phyloP scores from a whole-genome alignment of 2,329 filamentous ascomycete species.

The Phoma herbarum region DNA sequence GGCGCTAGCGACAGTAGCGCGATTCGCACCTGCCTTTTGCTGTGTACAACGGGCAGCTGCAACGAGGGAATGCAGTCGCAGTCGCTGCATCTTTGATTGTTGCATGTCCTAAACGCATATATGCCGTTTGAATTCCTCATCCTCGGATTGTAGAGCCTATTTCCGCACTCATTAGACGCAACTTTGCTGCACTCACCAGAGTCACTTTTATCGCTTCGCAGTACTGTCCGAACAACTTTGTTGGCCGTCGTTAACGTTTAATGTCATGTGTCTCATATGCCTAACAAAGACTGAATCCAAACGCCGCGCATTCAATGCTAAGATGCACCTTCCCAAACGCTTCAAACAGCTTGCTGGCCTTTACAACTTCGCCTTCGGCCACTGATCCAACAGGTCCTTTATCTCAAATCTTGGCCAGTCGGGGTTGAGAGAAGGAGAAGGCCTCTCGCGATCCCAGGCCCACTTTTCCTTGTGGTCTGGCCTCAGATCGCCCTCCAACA shows the following conservation, averaged over 20 bases:
- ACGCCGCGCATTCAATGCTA: constrained; percentile 20
- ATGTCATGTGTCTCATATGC: not conserved
- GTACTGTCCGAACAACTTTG: not conserved
- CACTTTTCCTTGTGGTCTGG: constrained; percentile 68
- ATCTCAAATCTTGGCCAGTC: constrained; percentile 68
- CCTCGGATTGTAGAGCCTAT: too few relatives aligned
- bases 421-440: constrained; percentile 60
- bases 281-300: not conserved
- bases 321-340: constrained; percentile 7
- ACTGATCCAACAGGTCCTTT: constrained; percentile 58
- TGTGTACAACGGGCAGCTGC: too few relatives aligned
- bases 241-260: not conserved
- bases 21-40: not conserved
- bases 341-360: not conserved
- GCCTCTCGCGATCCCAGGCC: constrained; percentile 66
- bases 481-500: constrained; percentile 54
- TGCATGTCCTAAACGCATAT: too few relatives aligned
- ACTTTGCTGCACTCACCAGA: too few relatives aligned
- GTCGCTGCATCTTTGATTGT: too few relatives aligned
- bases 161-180: too few relatives aligned
- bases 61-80: too few relatives aligned
- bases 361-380: constrained; percentile 44
- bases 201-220: too few relatives aligned
- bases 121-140: too few relatives aligned
- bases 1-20: not conserved